Evolutionary conservation across 129 eudicot species (phyloP).

Genomic region (Silybum marianum): DNA sequence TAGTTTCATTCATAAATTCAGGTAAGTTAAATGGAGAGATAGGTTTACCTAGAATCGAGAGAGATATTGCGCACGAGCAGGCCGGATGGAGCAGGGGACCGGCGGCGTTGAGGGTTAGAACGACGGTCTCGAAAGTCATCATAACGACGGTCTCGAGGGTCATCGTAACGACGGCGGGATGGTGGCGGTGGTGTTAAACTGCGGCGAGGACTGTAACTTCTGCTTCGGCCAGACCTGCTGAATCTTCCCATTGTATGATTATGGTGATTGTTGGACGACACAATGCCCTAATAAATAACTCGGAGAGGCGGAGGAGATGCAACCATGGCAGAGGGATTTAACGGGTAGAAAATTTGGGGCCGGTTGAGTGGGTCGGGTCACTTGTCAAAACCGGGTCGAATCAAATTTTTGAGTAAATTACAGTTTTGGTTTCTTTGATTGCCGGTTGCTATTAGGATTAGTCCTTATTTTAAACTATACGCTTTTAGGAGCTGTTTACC

Average conservation of each 20-base stretch:
- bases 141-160: conserved; percentile 44
- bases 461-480: no score
- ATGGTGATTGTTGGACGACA: background rate
- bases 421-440: no score
- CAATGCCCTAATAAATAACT: conserved; percentile 22
- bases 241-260: conserved; percentile 39
- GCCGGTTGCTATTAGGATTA: no score
- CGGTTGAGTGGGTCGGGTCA: background rate
- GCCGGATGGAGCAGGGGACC: conserved; percentile 75
- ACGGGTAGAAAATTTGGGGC: background rate
- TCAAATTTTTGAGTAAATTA: no score
- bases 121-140: conserved; percentile 57
- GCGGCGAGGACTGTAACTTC: conserved; percentile 60
- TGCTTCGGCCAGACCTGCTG: conserved; percentile 57
- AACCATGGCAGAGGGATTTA: background rate
- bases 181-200: conserved; percentile 45
- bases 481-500: no score
- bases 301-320: background rate
- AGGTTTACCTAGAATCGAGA: conserved; percentile 64
- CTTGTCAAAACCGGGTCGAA: background rate
- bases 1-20: background rate
- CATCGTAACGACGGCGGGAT: conserved; percentile 35
- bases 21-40: background rate
- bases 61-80: conserved; percentile 93
- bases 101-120: conserved; percentile 41